Conservation (phyloP, 208 protist species). For the Trypanosoma lewisi region DNA sequence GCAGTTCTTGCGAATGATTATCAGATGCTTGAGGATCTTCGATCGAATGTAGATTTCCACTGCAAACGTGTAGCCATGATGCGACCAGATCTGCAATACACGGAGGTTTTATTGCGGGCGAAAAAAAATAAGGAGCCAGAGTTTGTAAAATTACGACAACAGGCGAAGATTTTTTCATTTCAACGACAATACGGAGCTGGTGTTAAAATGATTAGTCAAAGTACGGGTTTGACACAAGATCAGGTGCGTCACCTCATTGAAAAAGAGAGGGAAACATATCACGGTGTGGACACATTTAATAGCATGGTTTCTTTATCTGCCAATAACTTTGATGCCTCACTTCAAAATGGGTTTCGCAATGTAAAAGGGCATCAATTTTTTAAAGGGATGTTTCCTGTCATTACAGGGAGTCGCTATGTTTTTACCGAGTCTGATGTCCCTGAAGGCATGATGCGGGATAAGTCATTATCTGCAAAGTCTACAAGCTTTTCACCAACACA, state of each 20-base stretch:
- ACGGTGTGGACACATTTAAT: conserved; percentile 87
- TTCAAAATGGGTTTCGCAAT: conserved; percentile 86
- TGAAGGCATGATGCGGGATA: conserved; percentile 66
- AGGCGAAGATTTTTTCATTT: conserved; percentile 94
- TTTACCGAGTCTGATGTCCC: conserved; percentile 90
- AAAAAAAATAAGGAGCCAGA: conserved; percentile 93
- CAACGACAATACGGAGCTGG: conserved; percentile 93
- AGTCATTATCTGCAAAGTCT: conserved; percentile 59
- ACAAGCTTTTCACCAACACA: conserved; percentile 92
- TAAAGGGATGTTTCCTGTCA: conserved; percentile 91
- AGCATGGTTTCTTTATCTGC: conserved; percentile 86
- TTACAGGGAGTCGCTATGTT: conserved; percentile 88
- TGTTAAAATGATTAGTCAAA: conserved; percentile 89
- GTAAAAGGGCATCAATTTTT: conserved; percentile 88
- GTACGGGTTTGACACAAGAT: conserved; percentile 88
- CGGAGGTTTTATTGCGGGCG: conserved; percentile 78
- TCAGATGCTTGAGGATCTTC: conserved; percentile 90
- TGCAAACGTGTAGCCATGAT: conserved; percentile 94
- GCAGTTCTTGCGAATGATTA: conserved; percentile 85
- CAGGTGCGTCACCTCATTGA: conserved; percentile 91
- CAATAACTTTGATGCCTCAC: conserved; percentile 85
- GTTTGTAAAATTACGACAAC: conserved; percentile 90
- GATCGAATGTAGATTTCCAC: conserved; percentile 90
- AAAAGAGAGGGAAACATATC: conserved; percentile 89
- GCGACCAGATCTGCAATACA: conserved; percentile 90